Percentiles rank a stretch among this genome's conserved stretches.
phyloP scores from a whole-genome alignment of 495 filamentous ascomycete species.

The Bacidia rubella region DNA sequence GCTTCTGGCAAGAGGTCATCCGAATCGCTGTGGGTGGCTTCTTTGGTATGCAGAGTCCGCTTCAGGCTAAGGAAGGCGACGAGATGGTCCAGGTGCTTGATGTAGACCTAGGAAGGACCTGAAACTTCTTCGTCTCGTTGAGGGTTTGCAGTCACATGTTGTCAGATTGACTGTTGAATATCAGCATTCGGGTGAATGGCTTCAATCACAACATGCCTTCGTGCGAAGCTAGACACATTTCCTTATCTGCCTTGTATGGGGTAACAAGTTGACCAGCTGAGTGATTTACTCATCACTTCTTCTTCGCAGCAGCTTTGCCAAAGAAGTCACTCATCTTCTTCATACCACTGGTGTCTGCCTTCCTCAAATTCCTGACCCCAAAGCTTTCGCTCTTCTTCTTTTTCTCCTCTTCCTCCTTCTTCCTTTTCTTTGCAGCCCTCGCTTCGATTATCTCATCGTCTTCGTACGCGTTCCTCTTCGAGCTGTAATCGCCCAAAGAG shows the following conservation, averaged over 20 bases:
- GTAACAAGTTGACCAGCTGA: neutral
- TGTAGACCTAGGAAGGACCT: constrained; percentile 45
- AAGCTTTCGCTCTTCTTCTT: constrained; percentile 59
- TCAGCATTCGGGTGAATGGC: neutral
- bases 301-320: constrained; percentile 38
- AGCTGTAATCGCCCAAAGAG: constrained; percentile 54
- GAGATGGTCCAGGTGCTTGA: constrained; percentile 43
- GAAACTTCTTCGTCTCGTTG: neutral
- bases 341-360: constrained; percentile 85
- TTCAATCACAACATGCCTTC: too few species aligned
- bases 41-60: constrained; percentile 28
- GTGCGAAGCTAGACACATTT: too few species aligned
- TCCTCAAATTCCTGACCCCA: constrained; percentile 65
- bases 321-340: constrained; percentile 96
- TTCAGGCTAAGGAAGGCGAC: neutral
- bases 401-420: constrained; percentile 64
- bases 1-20: constrained; percentile 63
- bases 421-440: constrained; percentile 46
- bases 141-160: too few species aligned
- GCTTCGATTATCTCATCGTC: constrained; percentile 45
- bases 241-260: too few species aligned
- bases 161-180: too few species aligned
- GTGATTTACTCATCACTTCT: constrained; percentile 3
- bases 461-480: constrained; percentile 57
- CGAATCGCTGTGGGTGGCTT: constrained; percentile 50